phyloP scores from a whole-genome alignment of 192 early-diverging fungal genomes.

The Borealophlyctis nickersoniae region DNA sequence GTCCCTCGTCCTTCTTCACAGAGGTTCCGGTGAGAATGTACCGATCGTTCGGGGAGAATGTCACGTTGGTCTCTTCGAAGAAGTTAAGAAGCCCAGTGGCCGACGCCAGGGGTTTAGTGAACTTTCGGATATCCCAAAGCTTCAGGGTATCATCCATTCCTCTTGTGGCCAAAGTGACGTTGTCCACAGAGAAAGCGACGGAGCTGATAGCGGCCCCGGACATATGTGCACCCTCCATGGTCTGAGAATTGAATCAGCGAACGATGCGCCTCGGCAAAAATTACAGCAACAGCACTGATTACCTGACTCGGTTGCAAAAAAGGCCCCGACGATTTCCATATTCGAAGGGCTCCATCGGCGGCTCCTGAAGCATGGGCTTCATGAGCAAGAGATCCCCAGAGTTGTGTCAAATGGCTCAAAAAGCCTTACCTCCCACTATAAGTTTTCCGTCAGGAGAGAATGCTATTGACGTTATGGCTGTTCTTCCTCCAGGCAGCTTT shows the following conservation, averaged over 20 bases:
- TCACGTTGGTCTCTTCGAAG: slow-evolving; percentile 73
- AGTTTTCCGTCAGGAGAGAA: slow-evolving; percentile 71
- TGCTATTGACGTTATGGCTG: slow-evolving; percentile 64
- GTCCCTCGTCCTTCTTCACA: slow-evolving; percentile 65
- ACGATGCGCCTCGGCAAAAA: neutral
- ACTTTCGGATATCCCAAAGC: slow-evolving; percentile 88
- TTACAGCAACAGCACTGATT: too few species aligned
- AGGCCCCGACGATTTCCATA: slow-evolving; percentile 70
- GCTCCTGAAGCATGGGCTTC: slow-evolving; percentile 43
- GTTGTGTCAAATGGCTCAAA: too few species aligned
- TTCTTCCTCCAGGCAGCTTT: slow-evolving; percentile 64
- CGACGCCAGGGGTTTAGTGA: slow-evolving; percentile 60
- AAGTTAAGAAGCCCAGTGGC: slow-evolving; percentile 55
- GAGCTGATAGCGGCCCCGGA: slow-evolving; percentile 66
- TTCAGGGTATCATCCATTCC: slow-evolving; percentile 86
- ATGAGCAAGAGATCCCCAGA: neutral
- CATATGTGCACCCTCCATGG: slow-evolving; percentile 68
- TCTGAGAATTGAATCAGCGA: too few species aligned
- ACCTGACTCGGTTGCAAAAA: slow-evolving; percentile 65
- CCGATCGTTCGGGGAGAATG: slow-evolving; percentile 79
- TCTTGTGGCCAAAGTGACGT: slow-evolving; percentile 67
- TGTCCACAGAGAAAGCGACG: slow-evolving; percentile 66
- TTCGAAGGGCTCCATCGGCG: slow-evolving; percentile 70
- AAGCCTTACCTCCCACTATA: slow-evolving; percentile 64
- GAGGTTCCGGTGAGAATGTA: slow-evolving; percentile 76